Evolutionary conservation across 768 basidiomycete species (phyloP), one percentile per base, ranked within the genome.

Genomic region (Mrakia blollopis): DNA sequence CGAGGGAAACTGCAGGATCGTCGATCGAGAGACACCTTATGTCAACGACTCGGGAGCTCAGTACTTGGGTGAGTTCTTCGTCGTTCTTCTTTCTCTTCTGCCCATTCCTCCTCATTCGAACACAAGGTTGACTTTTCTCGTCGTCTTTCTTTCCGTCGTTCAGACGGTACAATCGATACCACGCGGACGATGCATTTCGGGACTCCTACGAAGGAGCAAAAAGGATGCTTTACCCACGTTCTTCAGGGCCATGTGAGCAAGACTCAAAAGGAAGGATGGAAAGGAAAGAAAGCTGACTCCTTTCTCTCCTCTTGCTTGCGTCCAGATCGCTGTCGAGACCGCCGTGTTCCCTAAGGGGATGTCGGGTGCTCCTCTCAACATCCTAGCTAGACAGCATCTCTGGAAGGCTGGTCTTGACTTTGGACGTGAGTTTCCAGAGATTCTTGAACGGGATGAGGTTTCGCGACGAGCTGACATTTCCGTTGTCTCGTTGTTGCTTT

Each of bases 341-440:
- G 91, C 92, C 7, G 87, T 94, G 39, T 99, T 96, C 86, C 97
- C 96, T 28, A 89, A 91, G 83, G 93, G 93, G 5, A 95, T 93
- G 6, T 89, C 91, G 3, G 94, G 95, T 2, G 85, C 86, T 57
- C 89, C 91, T 83, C 85, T 97, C 62, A 93, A 95, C 82, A 92
- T 93, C 72, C 87, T 97, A 41, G 94, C 94, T 23, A 72, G 32
- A 16, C 6, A 18, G n/a, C 62, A 0, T n/a, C 44, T 77, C 14
- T 77, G 70, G 70, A 81, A 79, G 57, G 82, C 83, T 63, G 80
- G 80, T 1, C 75, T 84, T 72, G 82, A 84, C 75, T 85, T 83
- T 77, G 82, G 82, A 6, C 82, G 83, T 72, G 83, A 7, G 73
- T 82, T 82, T n/a, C n/a, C n/a, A n/a, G n/a, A n/a, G n/a, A 16